Percentiles rank a stretch among this genome's conserved stretches.
These are phyloP conservation scores for Penicillium sp. DNA, from an alignment of 2,329 filamentous ascomycete species.

Conservation along the genomic window DNA sequence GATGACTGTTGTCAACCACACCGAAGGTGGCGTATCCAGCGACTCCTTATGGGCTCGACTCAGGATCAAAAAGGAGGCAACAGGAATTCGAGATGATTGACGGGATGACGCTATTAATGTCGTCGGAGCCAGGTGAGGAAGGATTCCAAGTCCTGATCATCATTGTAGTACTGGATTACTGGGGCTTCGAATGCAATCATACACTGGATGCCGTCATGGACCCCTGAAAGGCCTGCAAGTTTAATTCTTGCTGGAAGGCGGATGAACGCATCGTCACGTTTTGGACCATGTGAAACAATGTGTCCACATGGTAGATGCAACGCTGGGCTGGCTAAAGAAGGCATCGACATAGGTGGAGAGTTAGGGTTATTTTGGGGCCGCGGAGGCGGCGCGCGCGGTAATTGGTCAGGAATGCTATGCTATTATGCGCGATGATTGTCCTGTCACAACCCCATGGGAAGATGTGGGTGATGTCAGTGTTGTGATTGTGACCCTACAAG, in stretches of 20 bases:
- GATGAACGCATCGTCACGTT: constrained; percentile 19
- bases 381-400: constrained; percentile 12
- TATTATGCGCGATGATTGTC: constrained; percentile 6
- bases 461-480: constrained; percentile 8
- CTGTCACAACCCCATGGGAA: constrained; percentile 3
- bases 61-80: constrained; percentile 1
- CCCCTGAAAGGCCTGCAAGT: constrained; percentile 11
- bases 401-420: constrained; percentile 12
- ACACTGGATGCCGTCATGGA: constrained; percentile 26
- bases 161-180: constrained; percentile 22
- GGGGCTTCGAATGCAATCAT: background rate
- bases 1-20: constrained; percentile 13
- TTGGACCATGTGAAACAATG: constrained; percentile 1
- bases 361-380: constrained; percentile 7
- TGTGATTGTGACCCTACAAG: constrained; percentile 5
- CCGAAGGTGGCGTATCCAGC: constrained; percentile 10
- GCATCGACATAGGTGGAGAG: background rate
- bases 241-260: constrained; percentile 1
- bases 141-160: constrained; percentile 5
- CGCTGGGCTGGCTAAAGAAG: constrained; percentile 14
- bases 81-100: background rate
- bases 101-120: background rate
- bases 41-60: constrained; percentile 12
- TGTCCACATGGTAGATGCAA: constrained; percentile 19
- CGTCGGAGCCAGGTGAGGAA: background rate